Conservation (phyloP, 2,329 filamentous ascomycete genomes). For the Colletotrichum zoysiae region DNA sequence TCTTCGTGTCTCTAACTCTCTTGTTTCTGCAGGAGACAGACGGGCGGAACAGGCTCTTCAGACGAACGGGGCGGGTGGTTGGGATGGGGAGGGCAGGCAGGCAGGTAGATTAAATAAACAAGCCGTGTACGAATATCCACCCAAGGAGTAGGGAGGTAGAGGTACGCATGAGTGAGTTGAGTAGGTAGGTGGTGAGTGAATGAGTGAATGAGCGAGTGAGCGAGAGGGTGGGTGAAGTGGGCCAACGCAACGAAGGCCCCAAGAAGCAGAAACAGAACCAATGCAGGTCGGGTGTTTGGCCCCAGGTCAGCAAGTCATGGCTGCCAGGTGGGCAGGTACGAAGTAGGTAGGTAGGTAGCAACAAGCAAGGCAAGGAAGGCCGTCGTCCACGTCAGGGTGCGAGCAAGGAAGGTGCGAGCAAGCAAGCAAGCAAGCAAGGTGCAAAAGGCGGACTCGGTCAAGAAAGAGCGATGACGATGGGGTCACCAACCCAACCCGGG, state of each 20-base stretch:
- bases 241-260: not conserved
- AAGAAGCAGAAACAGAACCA: conserved; percentile 16
- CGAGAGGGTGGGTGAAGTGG: not conserved
- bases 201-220: conserved; percentile 3
- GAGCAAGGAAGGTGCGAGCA: no score
- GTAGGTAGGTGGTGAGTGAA: no score
- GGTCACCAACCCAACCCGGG: not conserved
- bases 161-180: no score
- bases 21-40: not conserved
- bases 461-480: not conserved
- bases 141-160: no score
- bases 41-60: not conserved
- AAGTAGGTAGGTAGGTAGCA: no score
- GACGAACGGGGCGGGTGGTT: conserved; percentile 32
- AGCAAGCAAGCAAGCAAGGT: no score
- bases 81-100: conserved; percentile 32
- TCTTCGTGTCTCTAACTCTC: no score
- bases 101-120: conserved; percentile 29
- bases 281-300: conserved; percentile 30
- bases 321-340: conserved; percentile 7
- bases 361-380: no score
- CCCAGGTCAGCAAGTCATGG: conserved; percentile 8
- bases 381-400: conserved; percentile 8
- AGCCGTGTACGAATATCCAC: not conserved
- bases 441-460: no score